A percentile compares a stretch with the other conserved stretches of the same genome.
Evolutionary conservation across 371 early-diverging fungal species (phyloP).

Genomic region (Neoconidiobolus thromboides): DNA sequence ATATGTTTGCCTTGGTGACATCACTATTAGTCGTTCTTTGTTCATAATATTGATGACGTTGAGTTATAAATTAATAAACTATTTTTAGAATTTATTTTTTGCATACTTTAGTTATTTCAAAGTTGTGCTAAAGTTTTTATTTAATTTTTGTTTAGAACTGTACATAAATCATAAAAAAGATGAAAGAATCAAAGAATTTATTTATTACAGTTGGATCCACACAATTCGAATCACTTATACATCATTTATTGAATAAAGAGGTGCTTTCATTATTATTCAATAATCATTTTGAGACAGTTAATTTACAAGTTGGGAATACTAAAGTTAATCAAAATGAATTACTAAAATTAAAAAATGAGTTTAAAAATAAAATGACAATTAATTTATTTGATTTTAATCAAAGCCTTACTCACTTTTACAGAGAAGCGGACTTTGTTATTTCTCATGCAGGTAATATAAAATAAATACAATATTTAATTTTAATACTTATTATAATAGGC

Average conservation of each 20-base stretch:
- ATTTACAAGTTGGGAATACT: not conserved
- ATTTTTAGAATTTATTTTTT: no score
- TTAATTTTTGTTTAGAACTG: no score
- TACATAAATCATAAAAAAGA: no score
- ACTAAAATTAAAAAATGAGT: not conserved
- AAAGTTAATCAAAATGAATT: no score
- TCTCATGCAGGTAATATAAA: not conserved
- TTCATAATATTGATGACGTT: no score
- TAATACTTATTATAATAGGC: not conserved
- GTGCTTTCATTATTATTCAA: not conserved
- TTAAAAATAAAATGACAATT: not conserved
- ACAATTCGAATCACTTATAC: not conserved
- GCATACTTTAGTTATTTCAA: no score
- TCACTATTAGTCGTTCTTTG: no score
- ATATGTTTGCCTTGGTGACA: no score
- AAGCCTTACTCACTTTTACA: not conserved
- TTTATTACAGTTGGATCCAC: constrained; percentile 1
- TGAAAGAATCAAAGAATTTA: not conserved
- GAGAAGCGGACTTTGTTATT: not conserved
- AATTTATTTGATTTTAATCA: not conserved
- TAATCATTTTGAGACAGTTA: not conserved
- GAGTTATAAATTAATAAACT: no score
- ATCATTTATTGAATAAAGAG: not conserved
- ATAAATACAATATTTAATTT: not conserved
- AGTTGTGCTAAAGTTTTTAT: no score